Base-by-base conservation (phyloP, 1,139 yeast species). In the Debaryomyces psychrophilus region DNA sequence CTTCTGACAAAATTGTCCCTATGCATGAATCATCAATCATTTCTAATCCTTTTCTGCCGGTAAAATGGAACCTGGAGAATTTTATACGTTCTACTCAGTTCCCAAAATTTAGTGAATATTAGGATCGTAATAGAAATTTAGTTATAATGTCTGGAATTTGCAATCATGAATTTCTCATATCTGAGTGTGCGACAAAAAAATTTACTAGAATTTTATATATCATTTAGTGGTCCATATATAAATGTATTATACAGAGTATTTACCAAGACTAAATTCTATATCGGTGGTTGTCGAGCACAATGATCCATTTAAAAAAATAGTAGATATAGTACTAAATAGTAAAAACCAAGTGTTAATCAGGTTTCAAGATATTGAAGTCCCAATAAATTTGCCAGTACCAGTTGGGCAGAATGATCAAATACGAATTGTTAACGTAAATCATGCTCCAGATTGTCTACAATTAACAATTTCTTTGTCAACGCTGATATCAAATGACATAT, bases 161-260 rank as follows among this genome's bases (percentile, higher is more conserved):
- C 5, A 20, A 20, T 20, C 22, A 20, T 4, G 22, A 11, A 28
- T 2, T n/a, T 28, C 15, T 11, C 31, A 11, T 4, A 14, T 14
- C 18, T 15, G 8, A 20, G 38, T 20, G 26, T 28, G 41, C 33
- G 31, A 28, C 11, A 20, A 29, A 38, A 38, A 38, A 37, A 26
- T 9, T 29, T n/a, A 9, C 22, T 7, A 28, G 3, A 26, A 26
- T 11, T 9, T 22, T 23, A 38, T 20, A 28, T 23, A 35, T 35
- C 8, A 8, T n/a, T 20, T 20, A 20, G 22, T 20, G 22, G 22
- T 20, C 22, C 22, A 20, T 20, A 20, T 5, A 33, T 18, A 31
- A 8, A 71, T 71, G 76, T 70, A 67, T 47, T 56, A 59, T 37
- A 55, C 69, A n/a, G 79, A 74, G 50, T 63, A 64, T 46, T 60